These are phyloP conservation scores for Triticum monococcum DNA, from an alignment of 176 grass and related monocot genomes.

Conservation along the genomic window DNA sequence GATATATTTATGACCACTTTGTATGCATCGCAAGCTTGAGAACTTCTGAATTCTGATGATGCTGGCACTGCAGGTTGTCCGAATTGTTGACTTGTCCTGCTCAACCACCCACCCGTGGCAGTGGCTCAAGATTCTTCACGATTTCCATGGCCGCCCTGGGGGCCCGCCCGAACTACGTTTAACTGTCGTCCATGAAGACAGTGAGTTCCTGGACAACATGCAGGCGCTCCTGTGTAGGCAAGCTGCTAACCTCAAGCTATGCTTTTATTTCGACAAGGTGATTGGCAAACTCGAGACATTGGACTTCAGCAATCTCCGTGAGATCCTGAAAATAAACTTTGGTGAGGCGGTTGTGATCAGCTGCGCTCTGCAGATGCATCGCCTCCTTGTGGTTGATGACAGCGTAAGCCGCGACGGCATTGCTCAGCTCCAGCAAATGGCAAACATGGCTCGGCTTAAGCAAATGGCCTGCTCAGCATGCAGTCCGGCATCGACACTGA, in stretches of 20 bases:
- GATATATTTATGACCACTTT: neutral
- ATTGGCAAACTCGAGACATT: conserved; percentile 45
- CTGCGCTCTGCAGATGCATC: conserved; percentile 31
- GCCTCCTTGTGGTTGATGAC: conserved; percentile 33
- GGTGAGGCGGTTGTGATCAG: conserved; percentile 27
- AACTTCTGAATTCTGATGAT: conserved; percentile 15
- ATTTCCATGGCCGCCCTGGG: conserved; percentile 26
- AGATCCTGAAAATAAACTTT: conserved; percentile 30
- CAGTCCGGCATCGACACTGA: conserved; percentile 33
- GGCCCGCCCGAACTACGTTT: conserved; percentile 37
- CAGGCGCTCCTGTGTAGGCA: conserved; percentile 22
- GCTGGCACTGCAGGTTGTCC: conserved; percentile 36
- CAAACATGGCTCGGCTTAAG: neutral
- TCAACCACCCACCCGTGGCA: conserved; percentile 44
- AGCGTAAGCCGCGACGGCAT: neutral
- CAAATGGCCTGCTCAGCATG: conserved; percentile 15
- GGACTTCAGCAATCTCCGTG: conserved; percentile 38
- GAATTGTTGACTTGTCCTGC: conserved; percentile 48
- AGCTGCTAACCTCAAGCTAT: conserved; percentile 27
- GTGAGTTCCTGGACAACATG: conserved; percentile 28
- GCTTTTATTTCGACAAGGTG: conserved; percentile 43
- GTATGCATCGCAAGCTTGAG: neutral
- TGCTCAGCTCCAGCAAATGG: conserved; percentile 35
- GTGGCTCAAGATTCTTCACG: conserved; percentile 45
- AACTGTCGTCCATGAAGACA: conserved; percentile 40